Conservation (phyloP, 176 grass and related monocot genomes). For the Coix lacrymajobi region DNA sequence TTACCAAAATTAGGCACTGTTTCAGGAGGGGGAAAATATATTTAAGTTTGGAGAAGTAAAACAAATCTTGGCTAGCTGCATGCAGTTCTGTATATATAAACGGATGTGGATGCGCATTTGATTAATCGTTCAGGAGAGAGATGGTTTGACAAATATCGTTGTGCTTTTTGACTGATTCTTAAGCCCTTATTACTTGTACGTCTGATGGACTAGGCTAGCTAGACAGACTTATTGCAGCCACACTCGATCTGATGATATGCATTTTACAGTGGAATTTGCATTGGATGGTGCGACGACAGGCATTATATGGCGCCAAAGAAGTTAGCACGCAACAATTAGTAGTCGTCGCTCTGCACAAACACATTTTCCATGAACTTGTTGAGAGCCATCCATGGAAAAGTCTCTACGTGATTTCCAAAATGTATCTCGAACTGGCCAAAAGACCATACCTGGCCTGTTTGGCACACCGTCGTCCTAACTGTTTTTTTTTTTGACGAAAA, state of each 20-base stretch:
- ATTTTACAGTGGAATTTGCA: not conserved
- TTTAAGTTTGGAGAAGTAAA: not conserved
- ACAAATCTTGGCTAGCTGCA: not conserved
- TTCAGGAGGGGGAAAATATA: not conserved
- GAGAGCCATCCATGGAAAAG: no score
- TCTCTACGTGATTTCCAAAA: no score
- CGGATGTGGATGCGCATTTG: not conserved
- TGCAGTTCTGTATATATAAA: not conserved
- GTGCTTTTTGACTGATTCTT: not conserved
- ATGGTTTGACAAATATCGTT: not conserved
- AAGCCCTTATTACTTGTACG: slow-evolving; percentile 19
- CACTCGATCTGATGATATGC: not conserved
- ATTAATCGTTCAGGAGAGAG: not conserved
- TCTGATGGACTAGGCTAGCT: not conserved
- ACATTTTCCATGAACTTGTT: not conserved
- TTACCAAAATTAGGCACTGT: not conserved
- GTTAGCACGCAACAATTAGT: not conserved
- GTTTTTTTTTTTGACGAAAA: no score
- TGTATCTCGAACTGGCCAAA: no score
- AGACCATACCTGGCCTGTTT: no score
- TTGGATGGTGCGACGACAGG: not conserved
- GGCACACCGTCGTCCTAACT: no score
- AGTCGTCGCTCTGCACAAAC: not conserved
- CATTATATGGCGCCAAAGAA: not conserved
- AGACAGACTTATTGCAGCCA: not conserved